Evolutionary conservation across 2,329 filamentous ascomycete genomes (phyloP), one percentile per base, ranked within the genome.

Genomic region (Acrodontium crateriforme): DNA sequence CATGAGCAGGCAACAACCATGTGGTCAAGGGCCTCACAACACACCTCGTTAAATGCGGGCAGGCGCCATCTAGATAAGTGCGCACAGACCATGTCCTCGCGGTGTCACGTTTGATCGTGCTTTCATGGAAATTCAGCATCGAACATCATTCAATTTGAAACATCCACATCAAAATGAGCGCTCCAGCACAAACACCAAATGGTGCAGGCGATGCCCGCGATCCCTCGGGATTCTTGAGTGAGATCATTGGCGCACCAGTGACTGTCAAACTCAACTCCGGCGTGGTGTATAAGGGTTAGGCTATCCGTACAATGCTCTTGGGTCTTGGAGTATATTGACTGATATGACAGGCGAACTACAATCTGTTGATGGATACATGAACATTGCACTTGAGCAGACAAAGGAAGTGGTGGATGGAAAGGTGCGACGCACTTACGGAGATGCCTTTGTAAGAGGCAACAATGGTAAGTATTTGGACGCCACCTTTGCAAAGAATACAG

Each of bases 321-420:
- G 8, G 8, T 8, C 4, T 22, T 22, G 4, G 20, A 14, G 10
- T 22, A 20, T 13, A 19, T 10, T 16, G n/a, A 23, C 18, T 32
- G 21, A 25, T 37, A 18, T n/a, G 5, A 24, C 38, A 94, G 87
- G 89, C 44, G 84, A 94, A 54, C 69, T 95, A 19, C 85, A 95
- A 54, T 93, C 85, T 1, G 87, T 98, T 27, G 89, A 98, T 56
- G 89, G 89, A 28, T 98, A 95, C 61, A 98, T 98, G 89, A 98
- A 98, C 61, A 94, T 98, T 53, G 87, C 89, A 9, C 71, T 98
- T 16, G 89, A 98, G 58, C 89, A 93, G 60, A 92, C 84, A 12
- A 77, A 82, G 40, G 89, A 98, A 59, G 84, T 77, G 45, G 78
- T 94, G 42, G 78, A 92, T 49, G 87, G 85, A 22, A 71, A 74